Percentiles rank a stretch among this genome's conserved stretches.
Conservation (phyloP, 2,329 filamentous ascomycete species). For the Cercospora sp. region DNA sequence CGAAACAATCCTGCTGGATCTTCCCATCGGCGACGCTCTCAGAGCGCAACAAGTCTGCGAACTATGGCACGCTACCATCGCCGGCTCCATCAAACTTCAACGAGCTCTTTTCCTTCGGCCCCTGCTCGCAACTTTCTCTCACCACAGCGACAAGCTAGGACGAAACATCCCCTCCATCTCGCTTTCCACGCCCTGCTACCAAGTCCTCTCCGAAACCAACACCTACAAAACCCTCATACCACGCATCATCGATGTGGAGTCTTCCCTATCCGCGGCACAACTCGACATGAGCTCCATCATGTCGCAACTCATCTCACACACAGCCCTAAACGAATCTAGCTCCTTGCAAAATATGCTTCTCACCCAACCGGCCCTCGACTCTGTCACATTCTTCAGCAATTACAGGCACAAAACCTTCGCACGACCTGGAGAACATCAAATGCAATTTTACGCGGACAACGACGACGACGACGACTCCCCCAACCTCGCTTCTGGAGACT, state of each 20-base stretch:
- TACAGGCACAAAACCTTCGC: neutral
- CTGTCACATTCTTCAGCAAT: neutral
- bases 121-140: neutral
- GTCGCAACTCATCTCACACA: neutral
- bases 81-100: constrained; percentile 27
- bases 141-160: neutral
- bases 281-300: neutral
- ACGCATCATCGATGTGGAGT: neutral
- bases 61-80: constrained; percentile 26
- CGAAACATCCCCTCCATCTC: neutral
- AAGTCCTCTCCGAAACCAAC: neutral
- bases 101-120: constrained; percentile 32
- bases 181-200: constrained; percentile 4
- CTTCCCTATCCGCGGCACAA: neutral
- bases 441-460: neutral
- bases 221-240: neutral
- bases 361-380: constrained; percentile 3
- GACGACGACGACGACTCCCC: neutral
- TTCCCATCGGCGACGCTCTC: constrained; percentile 29
- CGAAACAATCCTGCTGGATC: constrained; percentile 35
- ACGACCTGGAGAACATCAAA: neutral
- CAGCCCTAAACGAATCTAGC: neutral
- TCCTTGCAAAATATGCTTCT: neutral
- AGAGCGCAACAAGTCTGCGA: constrained; percentile 27
- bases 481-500: neutral